A percentile compares a stretch with the other conserved stretches of the same genome.
Evolutionary conservation across 1,284 basidiomycete species (phyloP).

Genomic region (Agroathelia rolfsii): DNA sequence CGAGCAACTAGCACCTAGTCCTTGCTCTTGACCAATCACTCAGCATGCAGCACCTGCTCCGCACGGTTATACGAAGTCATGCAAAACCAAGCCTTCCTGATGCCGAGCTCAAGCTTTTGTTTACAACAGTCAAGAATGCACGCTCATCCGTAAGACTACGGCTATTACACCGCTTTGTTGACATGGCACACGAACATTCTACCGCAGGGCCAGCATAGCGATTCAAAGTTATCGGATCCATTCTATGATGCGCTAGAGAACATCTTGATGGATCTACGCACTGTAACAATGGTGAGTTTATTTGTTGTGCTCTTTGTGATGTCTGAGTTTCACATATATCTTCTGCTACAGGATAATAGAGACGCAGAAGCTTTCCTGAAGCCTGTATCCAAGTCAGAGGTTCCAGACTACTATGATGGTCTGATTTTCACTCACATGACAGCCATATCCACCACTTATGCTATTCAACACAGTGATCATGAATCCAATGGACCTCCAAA

Average conservation of each 20-base stretch:
- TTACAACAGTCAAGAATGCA: conserved; percentile 66
- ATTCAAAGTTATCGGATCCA: conserved; percentile 71
- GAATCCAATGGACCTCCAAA: conserved; percentile 90
- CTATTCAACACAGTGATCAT: conserved; percentile 67
- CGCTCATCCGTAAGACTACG: conserved; percentile 28
- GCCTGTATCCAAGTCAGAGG: conserved; percentile 79
- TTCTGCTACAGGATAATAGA: conserved; percentile 58
- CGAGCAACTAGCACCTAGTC: too few species aligned
- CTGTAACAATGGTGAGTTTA: conserved; percentile 59
- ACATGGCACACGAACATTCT: conserved; percentile 9
- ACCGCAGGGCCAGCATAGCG: conserved; percentile 45
- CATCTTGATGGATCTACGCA: conserved; percentile 73
- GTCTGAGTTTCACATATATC: conserved; percentile 12
- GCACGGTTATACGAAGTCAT: conserved; percentile 63
- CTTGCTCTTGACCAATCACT: too few species aligned
- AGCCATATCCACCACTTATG: conserved; percentile 7
- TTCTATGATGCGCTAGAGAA: conserved; percentile 90
- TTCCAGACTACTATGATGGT: conserved; percentile 87
- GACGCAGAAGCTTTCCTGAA: conserved; percentile 86
- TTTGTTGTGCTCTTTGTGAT: conserved; percentile 8
- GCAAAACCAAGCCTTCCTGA: conserved; percentile 39
- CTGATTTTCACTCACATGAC: conserved; percentile 16
- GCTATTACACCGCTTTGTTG: conserved; percentile 5
- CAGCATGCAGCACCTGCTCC: conserved; percentile 64
- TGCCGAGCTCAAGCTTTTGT: conserved; percentile 59